Percentiles rank a stretch among this genome's conserved stretches.
Evolutionary conservation across 176 grass and related monocot genomes (phyloP).

Genomic region (Coix lacrymajobi): DNA sequence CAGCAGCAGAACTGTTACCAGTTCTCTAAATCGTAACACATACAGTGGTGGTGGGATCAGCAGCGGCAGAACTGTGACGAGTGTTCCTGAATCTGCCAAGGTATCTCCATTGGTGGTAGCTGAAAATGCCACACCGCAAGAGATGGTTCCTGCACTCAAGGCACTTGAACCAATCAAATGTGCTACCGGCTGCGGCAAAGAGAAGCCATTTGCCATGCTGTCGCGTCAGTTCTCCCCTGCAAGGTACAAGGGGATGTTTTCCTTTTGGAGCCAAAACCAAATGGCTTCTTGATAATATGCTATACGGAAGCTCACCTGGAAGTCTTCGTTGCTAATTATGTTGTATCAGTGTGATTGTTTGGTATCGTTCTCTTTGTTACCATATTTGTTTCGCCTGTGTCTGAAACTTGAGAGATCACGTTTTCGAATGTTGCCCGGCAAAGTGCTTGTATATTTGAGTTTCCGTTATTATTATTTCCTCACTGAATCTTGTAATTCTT

Average conservation of each 20-base stretch:
- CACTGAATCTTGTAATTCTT: not conserved
- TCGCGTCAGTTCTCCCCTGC: slow-evolving; percentile 39
- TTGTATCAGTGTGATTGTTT: not conserved
- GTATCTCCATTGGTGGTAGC: slow-evolving; percentile 2
- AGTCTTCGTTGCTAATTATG: not conserved
- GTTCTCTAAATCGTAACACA: not conserved
- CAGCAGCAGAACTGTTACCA: not conserved
- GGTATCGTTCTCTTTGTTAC: not conserved
- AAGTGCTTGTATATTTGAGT: not conserved
- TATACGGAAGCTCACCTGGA: not conserved
- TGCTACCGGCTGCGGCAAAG: slow-evolving; percentile 33
- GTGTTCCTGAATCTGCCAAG: slow-evolving; percentile 8
- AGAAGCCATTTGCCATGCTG: slow-evolving; percentile 35
- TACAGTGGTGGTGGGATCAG: slow-evolving; percentile 9
- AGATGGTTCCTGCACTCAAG: slow-evolving; percentile 22
- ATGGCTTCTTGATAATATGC: slow-evolving; percentile 36
- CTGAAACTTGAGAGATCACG: not conserved
- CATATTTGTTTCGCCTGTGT: not conserved
- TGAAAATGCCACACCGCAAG: not conserved
- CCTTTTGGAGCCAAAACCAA: slow-evolving; percentile 45
- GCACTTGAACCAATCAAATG: slow-evolving; percentile 31
- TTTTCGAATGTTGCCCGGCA: not conserved
- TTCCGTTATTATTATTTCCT: not conserved
- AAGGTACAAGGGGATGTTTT: slow-evolving; percentile 51
- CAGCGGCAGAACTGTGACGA: slow-evolving; percentile 3